A percentile compares a stretch with the other conserved stretches of the same genome.
These are phyloP conservation scores for Pythium utonaiense DNA, from an alignment of 352 stramenopile genomes.

Conservation along the genomic window DNA sequence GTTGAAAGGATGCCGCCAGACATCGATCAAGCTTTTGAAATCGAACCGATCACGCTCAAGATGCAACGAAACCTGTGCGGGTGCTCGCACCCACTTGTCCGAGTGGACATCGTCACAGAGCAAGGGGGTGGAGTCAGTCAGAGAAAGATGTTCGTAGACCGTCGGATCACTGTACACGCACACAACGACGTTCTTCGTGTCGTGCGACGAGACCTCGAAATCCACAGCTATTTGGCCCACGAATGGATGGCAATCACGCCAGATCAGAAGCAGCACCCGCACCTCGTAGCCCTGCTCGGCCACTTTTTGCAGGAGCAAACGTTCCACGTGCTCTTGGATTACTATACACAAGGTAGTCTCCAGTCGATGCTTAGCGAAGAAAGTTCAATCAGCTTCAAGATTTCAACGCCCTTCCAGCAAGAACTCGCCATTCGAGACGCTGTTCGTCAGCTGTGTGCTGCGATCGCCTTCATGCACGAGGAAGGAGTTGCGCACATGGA, in stretches of 20 bases:
- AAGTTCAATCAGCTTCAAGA: not conserved
- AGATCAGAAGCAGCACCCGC: conserved; percentile 9
- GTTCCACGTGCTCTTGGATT: conserved; percentile 21
- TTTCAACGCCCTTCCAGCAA: not conserved
- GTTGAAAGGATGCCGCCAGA: conserved; percentile 6
- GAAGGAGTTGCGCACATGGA: conserved; percentile 24
- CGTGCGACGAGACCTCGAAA: conserved; percentile 3
- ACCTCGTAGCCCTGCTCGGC: conserved; percentile 14
- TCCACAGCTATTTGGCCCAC: conserved; percentile 20
- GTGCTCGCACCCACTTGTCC: conserved; percentile 8
- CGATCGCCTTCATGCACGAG: conserved; percentile 23
- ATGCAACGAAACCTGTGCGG: conserved; percentile 26
- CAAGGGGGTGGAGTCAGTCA: not conserved
- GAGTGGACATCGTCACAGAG: conserved; percentile 18
- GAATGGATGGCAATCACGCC: conserved; percentile 5
- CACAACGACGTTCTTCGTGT: not conserved
- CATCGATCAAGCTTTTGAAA: conserved; percentile 10
- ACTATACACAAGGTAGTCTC: conserved; percentile 13
- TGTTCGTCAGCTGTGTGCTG: conserved; percentile 12
- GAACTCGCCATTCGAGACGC: not conserved
- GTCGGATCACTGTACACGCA: conserved; percentile 10
- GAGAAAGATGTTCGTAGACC: conserved; percentile 6
- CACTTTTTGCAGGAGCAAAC: conserved; percentile 18
- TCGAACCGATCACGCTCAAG: conserved; percentile 16
- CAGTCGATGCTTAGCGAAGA: not conserved